Conservation (phyloP, 345 rosid species). For the Euphorbia tirucalli region DNA sequence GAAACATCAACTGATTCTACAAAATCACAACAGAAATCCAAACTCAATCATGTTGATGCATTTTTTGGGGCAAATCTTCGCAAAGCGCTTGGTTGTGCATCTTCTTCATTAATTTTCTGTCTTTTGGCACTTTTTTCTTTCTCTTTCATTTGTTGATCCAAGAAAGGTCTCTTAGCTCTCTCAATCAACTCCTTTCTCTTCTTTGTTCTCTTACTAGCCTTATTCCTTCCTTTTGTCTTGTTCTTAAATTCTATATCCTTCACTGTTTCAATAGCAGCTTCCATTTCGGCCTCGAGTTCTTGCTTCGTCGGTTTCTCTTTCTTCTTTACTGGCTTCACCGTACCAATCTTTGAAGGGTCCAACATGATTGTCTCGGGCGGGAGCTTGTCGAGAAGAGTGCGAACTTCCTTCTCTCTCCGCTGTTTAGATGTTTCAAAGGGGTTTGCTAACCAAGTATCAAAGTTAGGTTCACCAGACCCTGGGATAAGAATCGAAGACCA, state of each 20-base stretch:
- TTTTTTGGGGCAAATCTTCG: constrained; percentile 54
- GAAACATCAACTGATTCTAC: too few species aligned
- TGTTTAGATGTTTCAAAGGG: constrained; percentile 89
- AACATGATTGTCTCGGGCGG: constrained; percentile 88
- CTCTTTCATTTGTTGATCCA: constrained; percentile 46
- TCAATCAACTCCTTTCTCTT: constrained; percentile 57
- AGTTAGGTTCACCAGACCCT: constrained; percentile 93
- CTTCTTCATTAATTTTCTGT: constrained; percentile 47
- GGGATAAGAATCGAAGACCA: constrained; percentile 91
- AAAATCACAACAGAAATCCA: background rate
- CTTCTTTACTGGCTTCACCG: constrained; percentile 46
- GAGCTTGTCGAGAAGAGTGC: constrained; percentile 83
- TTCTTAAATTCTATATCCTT: constrained; percentile 53
- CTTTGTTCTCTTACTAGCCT: constrained; percentile 61
- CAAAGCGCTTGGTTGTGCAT: constrained; percentile 50
- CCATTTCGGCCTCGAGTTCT: constrained; percentile 63
- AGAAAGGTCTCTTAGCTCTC: constrained; percentile 61
- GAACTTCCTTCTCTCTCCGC: constrained; percentile 83
- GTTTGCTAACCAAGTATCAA: constrained; percentile 90
- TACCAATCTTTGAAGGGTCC: constrained; percentile 86
- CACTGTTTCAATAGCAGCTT: constrained; percentile 57
- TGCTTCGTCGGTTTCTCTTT: constrained; percentile 58
- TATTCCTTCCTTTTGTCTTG: constrained; percentile 84
- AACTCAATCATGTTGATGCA: constrained; percentile 1
- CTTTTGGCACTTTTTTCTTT: constrained; percentile 32